These are phyloP conservation scores for Venturiaceae sp. DNA, from an alignment of 2,329 filamentous ascomycete genomes.

Conservation along the genomic window DNA sequence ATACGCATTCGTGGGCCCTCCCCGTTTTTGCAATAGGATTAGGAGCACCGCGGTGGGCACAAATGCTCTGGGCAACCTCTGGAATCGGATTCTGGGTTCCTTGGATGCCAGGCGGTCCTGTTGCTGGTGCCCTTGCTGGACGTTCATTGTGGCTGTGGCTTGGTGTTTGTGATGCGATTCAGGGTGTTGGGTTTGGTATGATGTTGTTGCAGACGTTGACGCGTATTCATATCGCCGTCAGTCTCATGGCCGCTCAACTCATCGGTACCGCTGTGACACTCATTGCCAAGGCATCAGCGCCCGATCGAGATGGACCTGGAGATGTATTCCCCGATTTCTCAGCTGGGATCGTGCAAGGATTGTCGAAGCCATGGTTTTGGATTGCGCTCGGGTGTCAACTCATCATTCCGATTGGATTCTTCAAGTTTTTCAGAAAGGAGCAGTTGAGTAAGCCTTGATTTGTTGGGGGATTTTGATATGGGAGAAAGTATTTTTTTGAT, in stretches of 20 bases:
- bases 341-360: constrained; percentile 42
- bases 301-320: constrained; percentile 52
- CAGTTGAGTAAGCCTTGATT: constrained; percentile 46
- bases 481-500: too few relatives aligned
- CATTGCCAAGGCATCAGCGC: constrained; percentile 48
- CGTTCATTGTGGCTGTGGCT: constrained; percentile 58
- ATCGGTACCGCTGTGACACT: constrained; percentile 54
- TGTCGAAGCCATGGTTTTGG: constrained; percentile 50
- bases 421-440: constrained; percentile 48
- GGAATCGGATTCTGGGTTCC: constrained; percentile 53
- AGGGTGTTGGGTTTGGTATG: constrained; percentile 60
- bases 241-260: constrained; percentile 51
- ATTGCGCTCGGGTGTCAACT: constrained; percentile 48
- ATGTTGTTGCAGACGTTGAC: constrained; percentile 56
- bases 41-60: constrained; percentile 55
- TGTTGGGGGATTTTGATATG: not conserved
- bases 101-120: constrained; percentile 44
- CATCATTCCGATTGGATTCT: constrained; percentile 47
- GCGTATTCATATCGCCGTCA: constrained; percentile 53
- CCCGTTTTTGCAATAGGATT: constrained; percentile 59
- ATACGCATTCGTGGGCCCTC: constrained; percentile 55
- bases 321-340: constrained; percentile 42
- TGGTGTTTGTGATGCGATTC: constrained; percentile 53
- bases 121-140: constrained; percentile 45
- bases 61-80: constrained; percentile 58